These are phyloP conservation scores for Suillus occidentalis DNA, from an alignment of 768 basidiomycete species.

Conservation along the genomic window DNA sequence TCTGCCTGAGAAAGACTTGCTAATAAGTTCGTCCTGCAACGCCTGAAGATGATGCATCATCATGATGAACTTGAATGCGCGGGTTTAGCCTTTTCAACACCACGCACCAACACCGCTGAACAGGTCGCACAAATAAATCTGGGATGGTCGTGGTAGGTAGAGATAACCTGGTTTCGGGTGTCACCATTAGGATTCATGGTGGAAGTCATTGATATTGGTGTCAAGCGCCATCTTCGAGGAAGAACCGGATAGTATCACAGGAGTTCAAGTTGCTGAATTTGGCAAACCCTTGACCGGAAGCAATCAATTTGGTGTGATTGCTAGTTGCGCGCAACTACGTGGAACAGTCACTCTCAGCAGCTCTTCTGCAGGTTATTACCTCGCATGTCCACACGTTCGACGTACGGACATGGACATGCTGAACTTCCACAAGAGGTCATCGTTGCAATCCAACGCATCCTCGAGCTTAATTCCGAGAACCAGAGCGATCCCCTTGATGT, in stretches of 20 bases:
- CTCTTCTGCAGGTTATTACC: background rate
- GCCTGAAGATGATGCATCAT: conserved; percentile 42
- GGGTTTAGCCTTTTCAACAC: conserved; percentile 2
- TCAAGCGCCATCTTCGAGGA: background rate
- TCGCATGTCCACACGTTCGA: conserved; percentile 3
- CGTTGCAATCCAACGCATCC: conserved; percentile 67
- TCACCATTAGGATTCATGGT: conserved; percentile 34
- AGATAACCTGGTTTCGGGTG: conserved; percentile 56
- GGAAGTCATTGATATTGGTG: background rate
- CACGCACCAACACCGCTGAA: conserved; percentile 65
- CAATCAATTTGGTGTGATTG: background rate
- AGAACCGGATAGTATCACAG: background rate
- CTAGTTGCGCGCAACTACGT: background rate
- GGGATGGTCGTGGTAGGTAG: conserved; percentile 65
- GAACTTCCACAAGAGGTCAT: conserved; percentile 68
- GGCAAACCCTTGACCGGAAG: conserved; percentile 6
- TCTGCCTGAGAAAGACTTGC: conserved; percentile 81
- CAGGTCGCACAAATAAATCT: conserved; percentile 69
- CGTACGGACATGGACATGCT: conserved; percentile 27
- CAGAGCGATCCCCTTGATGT: conserved; percentile 57
- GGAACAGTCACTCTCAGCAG: background rate
- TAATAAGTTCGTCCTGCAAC: conserved; percentile 82
- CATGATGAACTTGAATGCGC: too few relatives aligned
- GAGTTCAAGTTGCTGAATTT: conserved; percentile 3
- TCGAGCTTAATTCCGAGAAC: conserved; percentile 49